A percentile compares a stretch with the other conserved stretches of the same genome.
These are phyloP conservation scores for Blastocystis sp. DNA, from an alignment of 352 stramenopile species.

Conservation along the genomic window DNA sequence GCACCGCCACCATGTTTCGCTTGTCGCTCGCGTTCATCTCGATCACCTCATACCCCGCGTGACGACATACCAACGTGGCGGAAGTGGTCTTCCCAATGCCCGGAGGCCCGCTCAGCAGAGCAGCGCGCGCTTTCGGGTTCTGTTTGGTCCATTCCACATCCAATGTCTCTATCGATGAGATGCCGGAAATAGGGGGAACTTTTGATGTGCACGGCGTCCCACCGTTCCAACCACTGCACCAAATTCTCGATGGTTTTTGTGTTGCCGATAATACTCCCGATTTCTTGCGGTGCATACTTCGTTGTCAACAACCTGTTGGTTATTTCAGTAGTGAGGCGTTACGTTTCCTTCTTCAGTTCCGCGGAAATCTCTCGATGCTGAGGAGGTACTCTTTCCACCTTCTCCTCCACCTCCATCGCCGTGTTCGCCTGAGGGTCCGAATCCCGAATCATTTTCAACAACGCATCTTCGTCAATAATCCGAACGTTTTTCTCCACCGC, in stretches of 20 bases:
- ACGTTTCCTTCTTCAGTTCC: not conserved
- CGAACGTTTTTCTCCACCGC: slow-evolving; percentile 54
- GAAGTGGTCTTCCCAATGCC: slow-evolving; percentile 88
- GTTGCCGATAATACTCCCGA: slow-evolving; percentile 75
- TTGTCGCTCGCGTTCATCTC: slow-evolving; percentile 96
- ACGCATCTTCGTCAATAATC: slow-evolving; percentile 57
- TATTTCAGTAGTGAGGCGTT: not conserved
- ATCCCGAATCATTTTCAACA: slow-evolving; percentile 67
- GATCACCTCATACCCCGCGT: slow-evolving; percentile 86
- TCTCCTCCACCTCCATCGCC: not conserved
- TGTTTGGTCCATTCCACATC: slow-evolving; percentile 72
- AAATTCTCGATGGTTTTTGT: slow-evolving; percentile 64
- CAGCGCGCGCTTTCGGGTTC: slow-evolving; percentile 86
- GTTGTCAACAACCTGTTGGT: slow-evolving; percentile 30
- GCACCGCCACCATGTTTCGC: slow-evolving; percentile 90
- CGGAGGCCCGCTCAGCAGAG: slow-evolving; percentile 90
- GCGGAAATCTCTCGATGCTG: not conserved
- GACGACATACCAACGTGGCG: slow-evolving; percentile 84
- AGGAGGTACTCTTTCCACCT: not conserved
- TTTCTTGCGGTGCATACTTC: slow-evolving; percentile 70
- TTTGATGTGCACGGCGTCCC: slow-evolving; percentile 72
- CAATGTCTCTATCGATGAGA: slow-evolving; percentile 6
- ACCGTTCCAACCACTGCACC: slow-evolving; percentile 71
- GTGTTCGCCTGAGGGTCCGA: slow-evolving; percentile 2
- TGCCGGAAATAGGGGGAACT: slow-evolving; percentile 20